These are phyloP conservation scores for Trichophyton benhamiae DNA, from an alignment of 2,329 filamentous ascomycete genomes.

Conservation along the genomic window DNA sequence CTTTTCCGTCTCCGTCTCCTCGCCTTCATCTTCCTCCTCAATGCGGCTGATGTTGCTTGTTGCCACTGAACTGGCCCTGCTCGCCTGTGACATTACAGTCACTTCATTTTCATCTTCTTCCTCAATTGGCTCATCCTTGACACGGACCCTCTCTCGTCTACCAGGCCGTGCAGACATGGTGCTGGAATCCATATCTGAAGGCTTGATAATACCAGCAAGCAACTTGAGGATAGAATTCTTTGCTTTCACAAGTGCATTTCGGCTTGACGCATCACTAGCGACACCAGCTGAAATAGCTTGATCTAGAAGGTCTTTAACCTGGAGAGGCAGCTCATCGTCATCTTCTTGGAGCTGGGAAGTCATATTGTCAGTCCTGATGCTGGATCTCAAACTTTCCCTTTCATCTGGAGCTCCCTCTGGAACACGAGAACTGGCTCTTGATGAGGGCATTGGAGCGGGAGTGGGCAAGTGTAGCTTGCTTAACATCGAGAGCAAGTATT, in stretches of 20 bases:
- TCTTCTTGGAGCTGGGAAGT: conserved; percentile 37
- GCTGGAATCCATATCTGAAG: neutral
- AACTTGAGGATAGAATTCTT: conserved; percentile 34
- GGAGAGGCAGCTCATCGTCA: conserved; percentile 41
- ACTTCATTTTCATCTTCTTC: conserved; percentile 5
- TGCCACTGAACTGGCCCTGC: neutral
- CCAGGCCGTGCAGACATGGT: neutral
- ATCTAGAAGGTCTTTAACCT: conserved; percentile 45
- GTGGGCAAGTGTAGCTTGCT: conserved; percentile 71
- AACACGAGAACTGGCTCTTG: conserved; percentile 36
- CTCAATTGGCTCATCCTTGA: conserved; percentile 9
- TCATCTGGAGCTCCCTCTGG: conserved; percentile 48
- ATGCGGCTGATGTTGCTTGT: neutral
- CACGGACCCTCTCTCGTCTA: neutral
- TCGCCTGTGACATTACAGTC: neutral
- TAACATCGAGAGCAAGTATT: conserved; percentile 62
- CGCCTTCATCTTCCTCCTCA: conserved; percentile 11
- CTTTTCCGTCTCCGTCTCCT: conserved; percentile 12
- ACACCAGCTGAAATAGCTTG: conserved; percentile 41
- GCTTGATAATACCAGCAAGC: conserved; percentile 17
- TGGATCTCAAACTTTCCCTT: conserved; percentile 45
- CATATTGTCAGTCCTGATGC: conserved; percentile 22
- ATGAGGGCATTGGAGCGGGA: conserved; percentile 47
- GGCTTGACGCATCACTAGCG: conserved; percentile 31
- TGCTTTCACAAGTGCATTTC: conserved; percentile 35